A percentile compares a stretch with the other conserved stretches of the same genome.
phyloP scores from a whole-genome alignment of 441 rosid species.

The Biscutella laevigata region DNA sequence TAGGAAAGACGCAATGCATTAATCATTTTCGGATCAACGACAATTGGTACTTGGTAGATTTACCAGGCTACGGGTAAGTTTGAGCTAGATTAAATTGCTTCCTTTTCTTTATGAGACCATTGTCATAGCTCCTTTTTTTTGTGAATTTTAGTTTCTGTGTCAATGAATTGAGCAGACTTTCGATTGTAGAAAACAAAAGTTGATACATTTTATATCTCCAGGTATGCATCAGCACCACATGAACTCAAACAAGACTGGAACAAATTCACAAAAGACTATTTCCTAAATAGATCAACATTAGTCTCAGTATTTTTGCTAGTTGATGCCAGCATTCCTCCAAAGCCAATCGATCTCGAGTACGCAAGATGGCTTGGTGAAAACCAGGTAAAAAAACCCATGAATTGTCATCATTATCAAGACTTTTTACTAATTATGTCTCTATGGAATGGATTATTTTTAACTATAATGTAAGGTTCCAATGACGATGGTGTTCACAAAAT shows the following conservation, averaged over 20 bases:
- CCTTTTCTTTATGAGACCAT: no score
- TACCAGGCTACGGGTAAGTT: constrained; percentile 93
- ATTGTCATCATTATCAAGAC: neutral
- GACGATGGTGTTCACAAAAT: constrained; percentile 86
- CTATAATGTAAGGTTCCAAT: constrained; percentile 58
- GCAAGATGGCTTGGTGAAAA: constrained; percentile 95
- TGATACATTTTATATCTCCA: constrained; percentile 19
- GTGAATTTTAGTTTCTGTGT: no score
- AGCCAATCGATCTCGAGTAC: constrained; percentile 82
- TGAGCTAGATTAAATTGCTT: neutral
- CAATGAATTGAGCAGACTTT: neutral
- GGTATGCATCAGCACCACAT: constrained; percentile 87
- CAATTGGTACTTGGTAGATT: constrained; percentile 88
- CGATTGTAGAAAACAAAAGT: neutral
- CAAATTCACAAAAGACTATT: constrained; percentile 78
- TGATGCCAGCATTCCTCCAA: constrained; percentile 87
- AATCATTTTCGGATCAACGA: constrained; percentile 86
- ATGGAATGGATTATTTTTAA: neutral
- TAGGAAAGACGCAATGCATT: constrained; percentile 95
- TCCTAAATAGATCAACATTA: constrained; percentile 66
- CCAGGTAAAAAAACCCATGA: constrained; percentile 38
- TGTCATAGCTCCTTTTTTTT: no score
- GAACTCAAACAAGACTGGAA: constrained; percentile 67
- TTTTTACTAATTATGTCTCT: neutral
- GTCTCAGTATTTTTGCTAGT: constrained; percentile 82